Evolutionary conservation across 805 yeast genomes (phyloP).

Genomic region (Ogataea nonfermentans): DNA sequence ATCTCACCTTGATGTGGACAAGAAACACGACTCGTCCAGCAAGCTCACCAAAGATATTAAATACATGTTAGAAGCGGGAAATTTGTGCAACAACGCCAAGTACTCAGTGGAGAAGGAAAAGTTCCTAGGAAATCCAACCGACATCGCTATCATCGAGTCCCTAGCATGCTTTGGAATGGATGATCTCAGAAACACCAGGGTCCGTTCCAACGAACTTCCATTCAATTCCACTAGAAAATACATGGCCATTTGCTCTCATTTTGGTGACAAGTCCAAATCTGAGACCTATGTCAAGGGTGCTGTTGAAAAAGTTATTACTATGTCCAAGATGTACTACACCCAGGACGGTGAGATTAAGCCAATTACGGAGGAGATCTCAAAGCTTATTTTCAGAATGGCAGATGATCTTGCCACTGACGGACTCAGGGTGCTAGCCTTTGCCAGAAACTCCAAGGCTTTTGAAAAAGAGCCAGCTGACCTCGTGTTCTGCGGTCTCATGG

Average conservation of each 20-base stretch:
- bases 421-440: constrained; percentile 80
- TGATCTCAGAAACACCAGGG: constrained; percentile 61
- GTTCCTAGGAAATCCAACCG: constrained; percentile 90
- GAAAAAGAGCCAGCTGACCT: constrained; percentile 53
- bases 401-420: constrained; percentile 75
- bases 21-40: constrained; percentile 40
- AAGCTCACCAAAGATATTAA: constrained; percentile 54
- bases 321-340: constrained; percentile 58
- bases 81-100: constrained; percentile 71
- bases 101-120: constrained; percentile 66
- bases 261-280: constrained; percentile 55
- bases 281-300: constrained; percentile 88
- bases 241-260: constrained; percentile 77
- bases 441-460: constrained; percentile 45
- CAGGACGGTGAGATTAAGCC: constrained; percentile 59
- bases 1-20: constrained; percentile 42
- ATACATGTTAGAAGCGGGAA: constrained; percentile 61
- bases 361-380: constrained; percentile 49
- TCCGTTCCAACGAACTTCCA: constrained; percentile 72
- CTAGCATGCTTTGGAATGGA: constrained; percentile 66
- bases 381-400: constrained; percentile 55
- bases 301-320: constrained; percentile 63
- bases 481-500: constrained; percentile 80
- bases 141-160: constrained; percentile 82
- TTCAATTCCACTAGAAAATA: constrained; percentile 82